Evolutionary conservation across 2,329 filamentous ascomycete genomes (phyloP).

Genomic region (Cercospora sp.): DNA sequence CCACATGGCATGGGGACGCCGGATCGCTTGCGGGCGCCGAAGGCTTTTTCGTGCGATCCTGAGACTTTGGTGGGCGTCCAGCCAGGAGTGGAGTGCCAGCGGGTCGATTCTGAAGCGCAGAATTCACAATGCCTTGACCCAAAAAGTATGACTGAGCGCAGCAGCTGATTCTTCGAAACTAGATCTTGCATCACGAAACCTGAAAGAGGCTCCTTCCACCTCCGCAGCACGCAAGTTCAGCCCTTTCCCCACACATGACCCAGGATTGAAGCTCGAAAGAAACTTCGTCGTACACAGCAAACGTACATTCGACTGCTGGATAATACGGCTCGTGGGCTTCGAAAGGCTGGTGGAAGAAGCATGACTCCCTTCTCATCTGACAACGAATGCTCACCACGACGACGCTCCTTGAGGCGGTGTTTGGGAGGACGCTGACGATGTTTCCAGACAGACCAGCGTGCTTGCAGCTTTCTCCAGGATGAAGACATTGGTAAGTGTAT

Average conservation of each 20-base stretch:
- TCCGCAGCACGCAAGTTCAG: not conserved
- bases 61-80: not conserved
- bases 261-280: not conserved
- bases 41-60: not conserved
- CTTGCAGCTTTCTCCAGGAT: not conserved
- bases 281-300: not conserved
- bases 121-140: not conserved
- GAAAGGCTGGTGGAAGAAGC: not conserved
- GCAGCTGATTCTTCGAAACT: not conserved
- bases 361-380: not conserved
- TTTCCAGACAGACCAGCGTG: too few species aligned
- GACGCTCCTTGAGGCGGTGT: too few species aligned
- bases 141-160: not conserved
- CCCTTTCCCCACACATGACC: not conserved
- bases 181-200: not conserved
- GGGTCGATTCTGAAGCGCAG: not conserved
- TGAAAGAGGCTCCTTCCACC: not conserved
- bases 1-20: not conserved
- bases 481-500: not conserved
- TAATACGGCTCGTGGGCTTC: not conserved
- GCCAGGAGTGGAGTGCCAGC: not conserved
- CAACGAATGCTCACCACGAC: not conserved
- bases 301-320: not conserved
- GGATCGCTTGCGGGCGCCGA: not conserved
- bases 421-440: too few species aligned